Evolutionary conservation across 2,329 filamentous ascomycete species (phyloP).

Genomic region (Hawksworthiomyces lignivorus): DNA sequence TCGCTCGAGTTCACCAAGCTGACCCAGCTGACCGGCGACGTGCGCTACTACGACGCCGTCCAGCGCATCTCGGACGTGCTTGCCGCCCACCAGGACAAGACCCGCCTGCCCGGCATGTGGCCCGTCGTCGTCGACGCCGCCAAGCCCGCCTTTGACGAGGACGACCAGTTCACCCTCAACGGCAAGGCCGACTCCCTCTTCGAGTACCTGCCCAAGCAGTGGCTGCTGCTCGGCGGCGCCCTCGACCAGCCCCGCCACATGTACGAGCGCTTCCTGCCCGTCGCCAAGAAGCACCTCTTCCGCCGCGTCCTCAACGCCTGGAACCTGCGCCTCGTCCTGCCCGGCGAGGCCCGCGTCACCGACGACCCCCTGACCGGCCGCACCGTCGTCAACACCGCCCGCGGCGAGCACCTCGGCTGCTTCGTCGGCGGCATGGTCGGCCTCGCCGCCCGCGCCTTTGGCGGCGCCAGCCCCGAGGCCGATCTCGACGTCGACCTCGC

Average conservation of each 20-base stretch:
- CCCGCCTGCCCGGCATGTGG: conserved; percentile 55
- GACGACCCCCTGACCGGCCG: conserved; percentile 17
- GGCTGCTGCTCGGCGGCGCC: conserved; percentile 57
- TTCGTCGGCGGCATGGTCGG: conserved; percentile 61
- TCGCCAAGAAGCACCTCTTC: conserved; percentile 33
- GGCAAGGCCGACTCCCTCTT: conserved; percentile 52
- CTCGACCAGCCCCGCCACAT: conserved; percentile 31
- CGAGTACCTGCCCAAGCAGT: conserved; percentile 60
- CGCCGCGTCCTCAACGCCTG: conserved; percentile 27
- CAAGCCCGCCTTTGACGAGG: conserved; percentile 48
- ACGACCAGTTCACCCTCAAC: conserved; percentile 48
- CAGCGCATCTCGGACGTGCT: conserved; percentile 50
- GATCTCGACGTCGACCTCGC: conserved; percentile 50
- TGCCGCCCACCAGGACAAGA: conserved; percentile 44
- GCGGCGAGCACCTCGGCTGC: conserved; percentile 51
- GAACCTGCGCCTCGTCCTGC: conserved; percentile 37
- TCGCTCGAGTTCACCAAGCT: conserved; percentile 56
- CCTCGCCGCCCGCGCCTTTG: conserved; percentile 52
- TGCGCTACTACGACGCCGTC: conserved; percentile 54
- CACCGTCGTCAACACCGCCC: conserved; percentile 22
- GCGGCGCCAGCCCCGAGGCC: conserved; percentile 42
- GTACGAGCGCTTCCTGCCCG: conserved; percentile 22
- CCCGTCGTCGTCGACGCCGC: conserved; percentile 43
- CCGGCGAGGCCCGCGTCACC: conserved; percentile 35
- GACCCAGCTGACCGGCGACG: conserved; percentile 54